phyloP scores from a whole-genome alignment of 179 eudicot species.

The Monotropa hypopitys region DNA sequence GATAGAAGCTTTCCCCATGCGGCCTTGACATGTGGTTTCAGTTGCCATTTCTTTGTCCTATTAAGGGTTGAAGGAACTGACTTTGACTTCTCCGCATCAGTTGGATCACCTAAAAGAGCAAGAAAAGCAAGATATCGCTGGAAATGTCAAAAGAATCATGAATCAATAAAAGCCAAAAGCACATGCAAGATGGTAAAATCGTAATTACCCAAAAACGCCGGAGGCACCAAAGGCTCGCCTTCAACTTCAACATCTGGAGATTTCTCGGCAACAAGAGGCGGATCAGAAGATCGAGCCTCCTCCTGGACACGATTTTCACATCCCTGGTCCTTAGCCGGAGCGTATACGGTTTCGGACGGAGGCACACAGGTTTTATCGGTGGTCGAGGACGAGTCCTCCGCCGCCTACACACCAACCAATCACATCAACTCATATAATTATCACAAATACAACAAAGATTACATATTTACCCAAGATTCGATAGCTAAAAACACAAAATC shows the following conservation, averaged over 20 bases:
- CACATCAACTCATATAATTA: slow-evolving; percentile 12
- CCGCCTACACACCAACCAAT: slow-evolving; percentile 23
- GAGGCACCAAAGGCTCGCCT: slow-evolving; percentile 22
- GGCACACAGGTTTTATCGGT: slow-evolving; percentile 26
- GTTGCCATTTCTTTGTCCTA: slow-evolving; percentile 35
- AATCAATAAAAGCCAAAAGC: slow-evolving; percentile 7
- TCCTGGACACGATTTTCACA: slow-evolving; percentile 25
- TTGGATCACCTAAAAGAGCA: slow-evolving; percentile 25
- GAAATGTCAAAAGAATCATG: not conserved
- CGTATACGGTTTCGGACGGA: slow-evolving; percentile 15
- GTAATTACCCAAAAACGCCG: slow-evolving; percentile 6
- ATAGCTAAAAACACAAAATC: not conserved
- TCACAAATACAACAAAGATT: slow-evolving; percentile 4
- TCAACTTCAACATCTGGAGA: slow-evolving; percentile 25
- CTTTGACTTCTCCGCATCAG: slow-evolving; percentile 38
- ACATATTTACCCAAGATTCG: not conserved
- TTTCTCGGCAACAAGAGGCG: slow-evolving; percentile 23
- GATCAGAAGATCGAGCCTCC: slow-evolving; percentile 60
- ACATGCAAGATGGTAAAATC: slow-evolving; percentile 5
- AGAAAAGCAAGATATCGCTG: not conserved
- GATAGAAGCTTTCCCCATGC: slow-evolving; percentile 89
- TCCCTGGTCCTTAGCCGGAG: slow-evolving; percentile 27
- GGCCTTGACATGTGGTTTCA: slow-evolving; percentile 23
- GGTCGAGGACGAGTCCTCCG: slow-evolving; percentile 45
- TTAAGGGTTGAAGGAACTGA: slow-evolving; percentile 17